Evolutionary conservation across 805 yeast genomes (phyloP).

Genomic region (Ogataea trehalophila): DNA sequence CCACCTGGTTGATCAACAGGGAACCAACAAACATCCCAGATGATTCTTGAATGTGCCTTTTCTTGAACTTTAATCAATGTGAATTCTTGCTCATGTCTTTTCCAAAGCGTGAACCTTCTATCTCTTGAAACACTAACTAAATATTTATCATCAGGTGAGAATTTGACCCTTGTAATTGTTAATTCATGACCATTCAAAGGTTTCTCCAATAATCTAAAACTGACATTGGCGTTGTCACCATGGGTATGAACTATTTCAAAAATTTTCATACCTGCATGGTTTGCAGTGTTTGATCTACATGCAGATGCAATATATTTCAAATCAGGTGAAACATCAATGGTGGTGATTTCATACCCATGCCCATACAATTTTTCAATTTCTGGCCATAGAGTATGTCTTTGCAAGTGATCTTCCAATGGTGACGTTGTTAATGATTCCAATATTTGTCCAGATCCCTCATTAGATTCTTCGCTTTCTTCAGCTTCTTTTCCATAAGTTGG

Average conservation of each 20-base stretch:
- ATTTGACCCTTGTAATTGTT: conserved; percentile 79
- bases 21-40: conserved; percentile 94
- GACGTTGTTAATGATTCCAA: conserved; percentile 46
- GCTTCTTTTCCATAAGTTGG: conserved; percentile 40
- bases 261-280: conserved; percentile 81
- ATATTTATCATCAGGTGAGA: conserved; percentile 62
- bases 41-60: conserved; percentile 85
- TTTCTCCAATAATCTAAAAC: conserved; percentile 27
- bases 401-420: conserved; percentile 88
- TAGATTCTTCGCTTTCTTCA: conserved; percentile 18
- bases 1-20: conserved; percentile 34
- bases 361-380: conserved; percentile 94
- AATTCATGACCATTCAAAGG: conserved; percentile 69
- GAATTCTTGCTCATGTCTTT: conserved; percentile 30
- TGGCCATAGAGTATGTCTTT: conserved; percentile 90
- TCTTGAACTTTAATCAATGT: conserved; percentile 31
- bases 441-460: conserved; percentile 41
- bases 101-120: conserved; percentile 78
- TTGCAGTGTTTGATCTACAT: conserved; percentile 79
- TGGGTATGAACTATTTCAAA: conserved; percentile 47
- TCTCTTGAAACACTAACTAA: conserved; percentile 84
- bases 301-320: conserved; percentile 73
- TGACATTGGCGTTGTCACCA: conserved; percentile 47
- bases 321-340: conserved; percentile 67
- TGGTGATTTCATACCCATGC: conserved; percentile 90